Conservation (phyloP, 169 alveolate species). For the Neospora caninum region DNA sequence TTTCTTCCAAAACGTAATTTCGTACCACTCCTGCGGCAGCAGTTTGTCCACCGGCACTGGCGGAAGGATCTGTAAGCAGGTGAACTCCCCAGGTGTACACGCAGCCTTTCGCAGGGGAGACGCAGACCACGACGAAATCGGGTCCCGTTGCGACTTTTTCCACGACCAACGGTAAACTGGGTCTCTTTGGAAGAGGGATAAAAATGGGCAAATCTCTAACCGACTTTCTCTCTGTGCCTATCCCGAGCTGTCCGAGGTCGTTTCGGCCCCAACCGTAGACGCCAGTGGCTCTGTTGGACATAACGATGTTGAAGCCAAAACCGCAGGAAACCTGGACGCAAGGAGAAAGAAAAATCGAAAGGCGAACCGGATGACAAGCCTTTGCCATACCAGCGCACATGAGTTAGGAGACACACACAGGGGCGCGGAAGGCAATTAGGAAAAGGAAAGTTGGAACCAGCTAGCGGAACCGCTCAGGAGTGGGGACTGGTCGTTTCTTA, state of each 20-base stretch:
- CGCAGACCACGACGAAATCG: conserved; percentile 64
- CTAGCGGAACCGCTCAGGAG: not conserved
- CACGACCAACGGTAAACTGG: conserved; percentile 35
- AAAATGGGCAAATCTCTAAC: conserved; percentile 56
- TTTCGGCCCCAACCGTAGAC: conserved; percentile 69
- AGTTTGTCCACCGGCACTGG: too few relatives aligned
- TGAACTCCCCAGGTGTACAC: conserved; percentile 70
- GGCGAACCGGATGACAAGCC: not conserved
- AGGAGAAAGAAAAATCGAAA: not conserved
- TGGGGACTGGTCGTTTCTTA: too few relatives aligned
- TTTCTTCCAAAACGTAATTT: too few relatives aligned
- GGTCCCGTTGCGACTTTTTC: conserved; percentile 65
- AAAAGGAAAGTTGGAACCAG: not conserved
- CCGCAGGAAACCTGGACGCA: conserved; percentile 61
- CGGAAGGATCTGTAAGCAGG: not conserved
- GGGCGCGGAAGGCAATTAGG: not conserved
- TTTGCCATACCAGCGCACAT: not conserved
- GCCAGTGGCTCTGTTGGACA: conserved; percentile 48
- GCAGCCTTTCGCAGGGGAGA: conserved; percentile 39
- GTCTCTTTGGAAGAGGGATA: conserved; percentile 55
- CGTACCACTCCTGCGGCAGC: too few relatives aligned
- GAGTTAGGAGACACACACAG: not conserved
- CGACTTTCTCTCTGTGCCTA: conserved; percentile 38
- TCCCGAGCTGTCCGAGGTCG: conserved; percentile 70
- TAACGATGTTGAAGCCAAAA: conserved; percentile 66